These are phyloP conservation scores for Ceratobasidium sp. DNA, from an alignment of 1,284 basidiomycete genomes.

Conservation along the genomic window DNA sequence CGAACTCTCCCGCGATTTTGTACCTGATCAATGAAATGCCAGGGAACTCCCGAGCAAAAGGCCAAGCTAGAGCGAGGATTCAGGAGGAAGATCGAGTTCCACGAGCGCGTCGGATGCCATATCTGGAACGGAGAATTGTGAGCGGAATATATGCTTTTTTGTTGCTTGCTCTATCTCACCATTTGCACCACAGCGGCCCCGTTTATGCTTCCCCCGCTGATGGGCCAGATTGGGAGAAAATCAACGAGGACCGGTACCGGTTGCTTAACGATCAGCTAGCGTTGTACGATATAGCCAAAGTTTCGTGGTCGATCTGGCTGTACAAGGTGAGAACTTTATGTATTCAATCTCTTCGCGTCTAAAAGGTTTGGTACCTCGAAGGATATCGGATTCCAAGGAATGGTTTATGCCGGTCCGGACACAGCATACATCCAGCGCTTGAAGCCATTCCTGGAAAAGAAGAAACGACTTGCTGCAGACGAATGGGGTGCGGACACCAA, in stretches of 20 bases:
- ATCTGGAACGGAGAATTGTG: conserved; percentile 78
- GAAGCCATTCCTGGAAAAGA: conserved; percentile 66
- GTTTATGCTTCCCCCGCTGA: conserved; percentile 47
- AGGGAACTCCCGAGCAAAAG: conserved; percentile 35
- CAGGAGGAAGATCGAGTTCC: conserved; percentile 61
- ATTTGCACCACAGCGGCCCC: conserved; percentile 26
- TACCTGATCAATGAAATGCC: not conserved
- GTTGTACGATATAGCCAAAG: conserved; percentile 67
- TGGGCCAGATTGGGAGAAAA: conserved; percentile 57
- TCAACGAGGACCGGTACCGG: conserved; percentile 69
- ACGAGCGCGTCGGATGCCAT: conserved; percentile 52
- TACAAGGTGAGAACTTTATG: conserved; percentile 63
- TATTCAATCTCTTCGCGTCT: too few species aligned
- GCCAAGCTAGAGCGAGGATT: conserved; percentile 61
- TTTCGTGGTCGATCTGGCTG: conserved; percentile 80
- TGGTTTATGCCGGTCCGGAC: conserved; percentile 71
- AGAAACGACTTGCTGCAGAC: conserved; percentile 68
- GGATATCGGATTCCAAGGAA: conserved; percentile 82
- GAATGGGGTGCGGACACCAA: conserved; percentile 68
- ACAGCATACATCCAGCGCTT: conserved; percentile 74
- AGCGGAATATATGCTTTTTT: not conserved
- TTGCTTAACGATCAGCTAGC: conserved; percentile 76
- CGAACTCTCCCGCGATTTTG: not conserved
- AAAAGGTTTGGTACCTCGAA: not conserved
- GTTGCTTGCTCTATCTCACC: not conserved